These are phyloP conservation scores for Diversispora eburnea DNA, from an alignment of 192 early-diverging fungal species.

Conservation along the genomic window DNA sequence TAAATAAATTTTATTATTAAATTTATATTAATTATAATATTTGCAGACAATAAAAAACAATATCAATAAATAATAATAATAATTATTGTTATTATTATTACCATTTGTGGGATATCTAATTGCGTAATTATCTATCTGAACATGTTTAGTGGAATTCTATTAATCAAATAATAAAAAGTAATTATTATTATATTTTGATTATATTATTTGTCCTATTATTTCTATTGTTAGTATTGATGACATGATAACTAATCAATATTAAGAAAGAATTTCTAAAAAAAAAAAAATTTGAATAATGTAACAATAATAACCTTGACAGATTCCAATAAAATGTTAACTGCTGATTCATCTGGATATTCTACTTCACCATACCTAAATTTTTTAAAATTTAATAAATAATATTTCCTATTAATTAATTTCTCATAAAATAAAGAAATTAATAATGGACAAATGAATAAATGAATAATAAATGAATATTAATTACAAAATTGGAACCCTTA, in stretches of 20 bases:
- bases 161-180: slow-evolving; percentile 5
- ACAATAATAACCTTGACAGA: slow-evolving; percentile 49
- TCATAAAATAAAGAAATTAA: background rate
- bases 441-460: background rate
- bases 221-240: too few relatives aligned
- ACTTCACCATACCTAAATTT: slow-evolving; percentile 53
- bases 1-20: background rate
- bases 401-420: background rate
- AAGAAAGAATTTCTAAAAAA: too few relatives aligned
- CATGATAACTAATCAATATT: too few relatives aligned
- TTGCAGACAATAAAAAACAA: background rate
- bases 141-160: slow-evolving; percentile 42
- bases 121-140: slow-evolving; percentile 66
- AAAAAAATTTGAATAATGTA: too few relatives aligned
- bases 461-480: background rate
- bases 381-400: background rate
- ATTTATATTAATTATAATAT: background rate
- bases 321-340: slow-evolving; percentile 71
- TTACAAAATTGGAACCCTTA: slow-evolving; percentile 79
- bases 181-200: background rate
- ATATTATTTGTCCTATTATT: background rate
- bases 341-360: slow-evolving; percentile 68
- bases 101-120: slow-evolving; percentile 80
- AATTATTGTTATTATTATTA: slow-evolving; percentile 25
- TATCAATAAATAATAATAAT: background rate